Conservation (phyloP, 2,329 filamentous ascomycete species). For the Chaetomiaceae sp. region DNA sequence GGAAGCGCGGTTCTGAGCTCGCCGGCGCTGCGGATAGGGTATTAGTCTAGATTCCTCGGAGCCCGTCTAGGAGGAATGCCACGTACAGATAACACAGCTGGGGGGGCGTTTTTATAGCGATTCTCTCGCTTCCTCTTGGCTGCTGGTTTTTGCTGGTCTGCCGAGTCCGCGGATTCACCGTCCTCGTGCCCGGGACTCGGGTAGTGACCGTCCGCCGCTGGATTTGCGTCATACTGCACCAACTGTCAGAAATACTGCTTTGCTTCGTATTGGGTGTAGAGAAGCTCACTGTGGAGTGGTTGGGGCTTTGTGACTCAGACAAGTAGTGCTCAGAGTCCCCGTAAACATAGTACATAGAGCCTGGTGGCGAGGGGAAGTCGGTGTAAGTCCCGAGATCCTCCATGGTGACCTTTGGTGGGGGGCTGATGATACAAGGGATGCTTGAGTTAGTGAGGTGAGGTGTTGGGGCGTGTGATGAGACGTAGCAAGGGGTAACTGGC, state of each 20-base stretch:
- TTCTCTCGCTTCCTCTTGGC: slow-evolving; percentile 48
- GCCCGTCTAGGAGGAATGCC: background rate
- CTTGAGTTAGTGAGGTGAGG: slow-evolving; percentile 1
- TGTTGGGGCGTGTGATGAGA: background rate
- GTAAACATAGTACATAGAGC: slow-evolving; percentile 33
- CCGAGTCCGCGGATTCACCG: slow-evolving; percentile 25
- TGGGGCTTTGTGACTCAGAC: slow-evolving; percentile 36
- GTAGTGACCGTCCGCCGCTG: slow-evolving; percentile 29
- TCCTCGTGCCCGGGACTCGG: slow-evolving; percentile 32
- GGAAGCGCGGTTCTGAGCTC: slow-evolving; percentile 57
- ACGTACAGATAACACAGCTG: slow-evolving; percentile 45
- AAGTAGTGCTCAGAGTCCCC: slow-evolving; percentile 34
- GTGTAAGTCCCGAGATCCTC: slow-evolving; percentile 29
- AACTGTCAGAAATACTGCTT: background rate
- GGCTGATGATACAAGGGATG: slow-evolving; percentile 7
- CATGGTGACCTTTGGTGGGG: slow-evolving; percentile 24
- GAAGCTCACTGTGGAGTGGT: slow-evolving; percentile 33
- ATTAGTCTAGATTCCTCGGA: background rate
- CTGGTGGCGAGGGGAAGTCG: slow-evolving; percentile 33
- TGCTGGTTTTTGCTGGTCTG: slow-evolving; percentile 32
- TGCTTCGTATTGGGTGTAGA: background rate
- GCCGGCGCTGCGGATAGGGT: slow-evolving; percentile 42
- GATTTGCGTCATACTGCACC: slow-evolving; percentile 32
- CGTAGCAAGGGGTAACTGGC: background rate
- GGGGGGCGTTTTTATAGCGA: slow-evolving; percentile 49